Evolutionary conservation across 306 rosid species (phyloP), one percentile per base, ranked within the genome.

Genomic region (Erythrophleum fordii): DNA sequence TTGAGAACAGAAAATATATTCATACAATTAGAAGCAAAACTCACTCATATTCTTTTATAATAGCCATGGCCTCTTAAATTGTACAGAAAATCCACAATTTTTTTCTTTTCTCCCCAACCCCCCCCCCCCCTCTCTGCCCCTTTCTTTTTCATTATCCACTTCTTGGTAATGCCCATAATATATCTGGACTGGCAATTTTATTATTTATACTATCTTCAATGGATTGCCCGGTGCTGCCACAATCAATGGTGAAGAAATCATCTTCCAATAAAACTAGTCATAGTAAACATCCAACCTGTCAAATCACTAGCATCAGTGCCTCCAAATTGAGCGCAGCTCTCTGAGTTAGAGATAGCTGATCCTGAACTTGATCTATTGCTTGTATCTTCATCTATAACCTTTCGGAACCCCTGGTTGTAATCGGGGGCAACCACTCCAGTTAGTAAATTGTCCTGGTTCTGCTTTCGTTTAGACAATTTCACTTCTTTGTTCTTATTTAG

Each of bases 341-440:
- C 98, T n/a, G 97, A 84, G 88, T 92, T 96, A 70, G 99, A 96
- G 65, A 96, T 83, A 18, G 97, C 98, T 11, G 99, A 96, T 73
- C 99, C 99, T 0, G 99, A 96, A 85, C 99, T 96, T 11, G 98
- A 92, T 85, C 98, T 88, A 72, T 93, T 96, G 85, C 98, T 92
- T 18, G 84, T 75, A 80, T 96, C 99, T 85, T 96, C 99, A 67
- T 95, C 98, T 18, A 75, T 52, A 39, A 72, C 80, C 88, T 89
- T 93, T 25, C 71, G 86, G 78, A 83, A 93, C 56, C 94, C 90
- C 83, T 80, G 93, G 88, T 81, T 78, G 84, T 89, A 90, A 75
- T 92, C 91, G 29, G 85, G 70, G 49, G 85, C 66, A 79, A 76
- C 5, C 73, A 89, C 88, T 65, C 89, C 90, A 76, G 73, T 73